Conservation (phyloP, 768 basidiomycete species). For the Hortiboletus flavorubellus region DNA sequence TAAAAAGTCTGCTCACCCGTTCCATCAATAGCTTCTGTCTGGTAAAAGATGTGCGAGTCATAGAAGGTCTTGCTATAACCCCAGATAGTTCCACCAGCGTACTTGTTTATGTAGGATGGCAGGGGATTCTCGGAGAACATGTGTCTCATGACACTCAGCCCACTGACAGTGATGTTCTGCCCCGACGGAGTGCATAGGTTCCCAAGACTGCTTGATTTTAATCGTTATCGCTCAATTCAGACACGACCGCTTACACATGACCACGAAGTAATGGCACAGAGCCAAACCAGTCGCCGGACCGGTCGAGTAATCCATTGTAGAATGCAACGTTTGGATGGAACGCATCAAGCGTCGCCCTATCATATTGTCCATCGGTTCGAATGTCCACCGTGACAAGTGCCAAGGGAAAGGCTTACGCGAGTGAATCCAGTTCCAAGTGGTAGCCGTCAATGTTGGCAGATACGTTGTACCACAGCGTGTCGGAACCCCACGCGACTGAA, state of each 20-base stretch:
- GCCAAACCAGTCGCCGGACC: conserved; percentile 5
- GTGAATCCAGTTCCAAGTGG: conserved; percentile 4
- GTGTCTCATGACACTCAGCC: conserved; percentile 9
- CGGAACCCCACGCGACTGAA: conserved; percentile 9
- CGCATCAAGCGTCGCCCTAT: conserved; percentile 7
- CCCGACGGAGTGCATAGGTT: background rate
- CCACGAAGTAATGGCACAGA: conserved; percentile 13
- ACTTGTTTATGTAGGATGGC: conserved; percentile 3
- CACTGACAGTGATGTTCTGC: background rate
- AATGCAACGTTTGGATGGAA: conserved; percentile 15
- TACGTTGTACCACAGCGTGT: conserved; percentile 13
- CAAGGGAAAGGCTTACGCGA: conserved; percentile 3
- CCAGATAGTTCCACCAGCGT: conserved; percentile 7
- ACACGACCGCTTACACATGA: conserved; percentile 6
- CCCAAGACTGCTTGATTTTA: conserved; percentile 1
- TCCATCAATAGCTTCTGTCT: conserved; percentile 7
- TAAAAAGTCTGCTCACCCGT: conserved; percentile 1
- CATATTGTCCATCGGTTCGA: background rate
- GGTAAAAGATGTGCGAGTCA: conserved; percentile 13
- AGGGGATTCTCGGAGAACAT: conserved; percentile 9
- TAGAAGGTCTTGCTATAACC: conserved; percentile 11
- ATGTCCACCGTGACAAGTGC: background rate
- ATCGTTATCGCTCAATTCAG: background rate
- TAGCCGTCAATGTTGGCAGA: conserved; percentile 9
- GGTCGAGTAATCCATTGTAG: conserved; percentile 12